Evolutionary conservation across 2,329 filamentous ascomycete species (phyloP).

Genomic region (Scedosporium minutisporum): DNA sequence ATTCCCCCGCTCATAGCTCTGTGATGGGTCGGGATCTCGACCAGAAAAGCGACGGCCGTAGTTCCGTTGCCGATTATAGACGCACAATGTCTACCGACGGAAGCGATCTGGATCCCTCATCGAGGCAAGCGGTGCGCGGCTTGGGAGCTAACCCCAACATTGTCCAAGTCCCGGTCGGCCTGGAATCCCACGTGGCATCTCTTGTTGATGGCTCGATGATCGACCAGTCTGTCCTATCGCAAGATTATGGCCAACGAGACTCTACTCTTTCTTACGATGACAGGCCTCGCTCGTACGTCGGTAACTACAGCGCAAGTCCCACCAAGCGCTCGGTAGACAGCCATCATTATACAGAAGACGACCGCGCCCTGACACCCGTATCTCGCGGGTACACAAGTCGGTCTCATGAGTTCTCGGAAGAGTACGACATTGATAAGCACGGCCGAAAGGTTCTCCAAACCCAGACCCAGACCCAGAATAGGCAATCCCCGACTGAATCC

Average conservation of each 20-base stretch:
- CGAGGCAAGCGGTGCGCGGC: constrained; percentile 61
- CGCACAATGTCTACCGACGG: constrained; percentile 41
- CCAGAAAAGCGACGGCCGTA: constrained; percentile 29
- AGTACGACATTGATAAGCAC: constrained; percentile 50
- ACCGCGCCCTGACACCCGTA: constrained; percentile 29
- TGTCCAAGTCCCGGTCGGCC: constrained; percentile 59
- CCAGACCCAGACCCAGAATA: constrained; percentile 27
- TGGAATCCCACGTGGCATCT: constrained; percentile 87
- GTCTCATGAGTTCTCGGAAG: constrained; percentile 36
- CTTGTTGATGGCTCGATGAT: constrained; percentile 66
- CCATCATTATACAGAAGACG: constrained; percentile 27
- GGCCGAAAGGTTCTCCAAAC: constrained; percentile 42
- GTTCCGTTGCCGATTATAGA: constrained; percentile 45
- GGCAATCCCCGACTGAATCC: constrained; percentile 44
- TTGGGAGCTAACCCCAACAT: constrained; percentile 67
- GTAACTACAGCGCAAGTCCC: constrained; percentile 27
- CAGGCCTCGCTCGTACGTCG: constrained; percentile 15
- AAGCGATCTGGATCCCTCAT: constrained; percentile 50
- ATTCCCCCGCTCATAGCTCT: constrained; percentile 43
- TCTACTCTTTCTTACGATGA: constrained; percentile 27
- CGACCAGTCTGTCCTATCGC: constrained; percentile 60
- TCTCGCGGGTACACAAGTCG: constrained; percentile 23
- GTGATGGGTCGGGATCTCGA: constrained; percentile 41
- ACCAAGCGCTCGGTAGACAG: constrained; percentile 31
- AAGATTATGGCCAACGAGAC: constrained; percentile 33